Percentiles rank a stretch among this genome's conserved stretches.
phyloP scores from a whole-genome alignment of 2,329 filamentous ascomycete genomes.

The Massarina eburnea region DNA sequence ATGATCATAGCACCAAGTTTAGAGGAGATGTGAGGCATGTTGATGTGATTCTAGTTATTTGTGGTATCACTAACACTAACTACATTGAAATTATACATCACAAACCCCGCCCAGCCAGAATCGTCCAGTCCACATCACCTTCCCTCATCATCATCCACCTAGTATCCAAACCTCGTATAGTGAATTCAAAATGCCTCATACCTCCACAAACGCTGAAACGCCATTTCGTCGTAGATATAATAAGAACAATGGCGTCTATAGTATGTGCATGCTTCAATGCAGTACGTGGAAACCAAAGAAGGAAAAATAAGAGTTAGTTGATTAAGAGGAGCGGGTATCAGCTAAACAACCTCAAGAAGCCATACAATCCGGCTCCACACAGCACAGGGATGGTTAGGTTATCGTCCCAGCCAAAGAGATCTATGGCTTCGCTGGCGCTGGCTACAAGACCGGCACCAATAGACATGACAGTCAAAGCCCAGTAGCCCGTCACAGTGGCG shows the following conservation, averaged over 20 bases:
- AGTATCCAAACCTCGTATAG: neutral
- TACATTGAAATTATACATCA: too few relatives aligned
- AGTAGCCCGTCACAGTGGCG: slow-evolving; percentile 65
- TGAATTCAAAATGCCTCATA: neutral
- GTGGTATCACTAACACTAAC: too few relatives aligned
- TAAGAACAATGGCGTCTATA: neutral
- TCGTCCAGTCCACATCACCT: too few relatives aligned
- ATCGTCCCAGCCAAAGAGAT: slow-evolving; percentile 94
- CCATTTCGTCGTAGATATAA: neutral
- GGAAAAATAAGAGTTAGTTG: neutral
- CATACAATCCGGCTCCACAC: slow-evolving; percentile 85
- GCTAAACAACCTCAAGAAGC: slow-evolving; percentile 85
- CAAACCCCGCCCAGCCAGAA: too few relatives aligned
- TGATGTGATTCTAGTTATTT: too few relatives aligned
- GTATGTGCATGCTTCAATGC: neutral
- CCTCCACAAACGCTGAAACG: neutral
- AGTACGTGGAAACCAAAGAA: neutral
- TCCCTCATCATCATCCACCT: too few relatives aligned
- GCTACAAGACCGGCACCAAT: slow-evolving; percentile 87
- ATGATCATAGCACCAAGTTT: too few relatives aligned
- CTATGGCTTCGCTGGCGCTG: slow-evolving; percentile 84
- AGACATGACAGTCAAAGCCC: slow-evolving; percentile 79
- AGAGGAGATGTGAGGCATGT: too few relatives aligned
- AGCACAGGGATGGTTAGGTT: slow-evolving; percentile 95
- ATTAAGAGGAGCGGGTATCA: slow-evolving; percentile 5